Evolutionary conservation across 139 green algal species (phyloP), one percentile per base, ranked within the genome.

Genomic region (Edaphochlamys debaryana): DNA sequence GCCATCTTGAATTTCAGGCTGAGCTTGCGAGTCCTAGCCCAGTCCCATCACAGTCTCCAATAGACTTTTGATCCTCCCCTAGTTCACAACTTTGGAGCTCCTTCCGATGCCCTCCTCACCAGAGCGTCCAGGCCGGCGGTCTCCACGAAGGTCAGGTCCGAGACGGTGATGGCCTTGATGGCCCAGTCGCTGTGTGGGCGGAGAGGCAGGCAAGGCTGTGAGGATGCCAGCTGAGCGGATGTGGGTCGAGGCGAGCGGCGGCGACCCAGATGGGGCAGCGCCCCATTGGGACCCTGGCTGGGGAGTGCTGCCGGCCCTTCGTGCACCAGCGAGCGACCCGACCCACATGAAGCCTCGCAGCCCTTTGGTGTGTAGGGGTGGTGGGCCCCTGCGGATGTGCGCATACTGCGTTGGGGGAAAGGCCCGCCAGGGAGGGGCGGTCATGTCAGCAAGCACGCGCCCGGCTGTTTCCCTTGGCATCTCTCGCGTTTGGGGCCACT

Each of bases 41-140:
- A 9, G 56, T 64, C 56, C 15, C 22, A 20, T 13, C 25, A 4
- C 9, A 20, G 56, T 13, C 22, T 27, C 15, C 17, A 4, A n/a
- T 29, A 5, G 56, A 9, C 4, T 64, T 29, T 20, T 64, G 56
- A 54, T 9, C 11, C 45, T 3, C 66, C 8, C 36, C 27, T 50
- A 48, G 36, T 7, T 9, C 17, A 71, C 6, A 40, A 30, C 60
- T 17, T 6, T 38, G 60, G 8, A 29, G 5, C 6, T 38, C 7
- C 30, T 8, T 25, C 29, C 5, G n/a, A 6, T 8, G 30, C 50
- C 22, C 4, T 13, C 20, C 81, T 45, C 68, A 87, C 82, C 82
- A 87, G 72, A 0, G 82, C 82, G 22, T 87, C 82, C 6, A 87
- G 50, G 0, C 82, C 82, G 0, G 63, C 62, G 6, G 72, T 71